Conservation (phyloP, 2,329 filamentous ascomycete genomes). For the Microdochium bolleyi region DNA sequence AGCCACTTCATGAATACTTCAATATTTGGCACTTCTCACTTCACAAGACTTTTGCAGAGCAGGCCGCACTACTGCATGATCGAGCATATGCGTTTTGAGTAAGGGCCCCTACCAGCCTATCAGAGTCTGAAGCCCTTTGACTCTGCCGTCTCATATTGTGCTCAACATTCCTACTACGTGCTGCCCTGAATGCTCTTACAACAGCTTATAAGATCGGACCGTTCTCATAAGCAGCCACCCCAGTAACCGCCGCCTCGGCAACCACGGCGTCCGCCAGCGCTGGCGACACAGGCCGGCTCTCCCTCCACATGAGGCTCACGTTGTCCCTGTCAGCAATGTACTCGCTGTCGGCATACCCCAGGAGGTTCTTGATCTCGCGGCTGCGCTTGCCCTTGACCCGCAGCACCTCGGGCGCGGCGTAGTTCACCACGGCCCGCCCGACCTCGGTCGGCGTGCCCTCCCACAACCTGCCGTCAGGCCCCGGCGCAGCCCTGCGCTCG, state of each 20-base stretch:
- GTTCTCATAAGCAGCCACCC: not conserved
- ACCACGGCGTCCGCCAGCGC: constrained; percentile 15
- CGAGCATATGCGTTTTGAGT: too few relatives aligned
- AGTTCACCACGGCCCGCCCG: constrained; percentile 85
- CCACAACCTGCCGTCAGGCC: constrained; percentile 38
- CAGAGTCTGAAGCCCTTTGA: too few relatives aligned
- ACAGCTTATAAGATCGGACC: not conserved
- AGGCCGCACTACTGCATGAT: too few relatives aligned
- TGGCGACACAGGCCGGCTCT: constrained; percentile 46
- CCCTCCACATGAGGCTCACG: constrained; percentile 62
- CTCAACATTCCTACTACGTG: too few relatives aligned
- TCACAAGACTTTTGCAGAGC: too few relatives aligned
- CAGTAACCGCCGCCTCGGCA: not conserved
- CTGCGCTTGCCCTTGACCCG: constrained; percentile 81
- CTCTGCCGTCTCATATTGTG: too few relatives aligned
- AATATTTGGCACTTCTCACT: too few relatives aligned
- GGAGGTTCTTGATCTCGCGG: constrained; percentile 65
- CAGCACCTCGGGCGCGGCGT: constrained; percentile 75
- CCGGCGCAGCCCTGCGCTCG: constrained; percentile 36
- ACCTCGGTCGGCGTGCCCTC: constrained; percentile 58
- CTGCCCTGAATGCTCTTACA: too few relatives aligned
- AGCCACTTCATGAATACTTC: too few relatives aligned
- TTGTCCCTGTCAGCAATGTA: constrained; percentile 88
- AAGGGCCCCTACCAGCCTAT: too few relatives aligned
- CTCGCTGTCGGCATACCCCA: constrained; percentile 92